These are phyloP conservation scores for Volvox africanus DNA, from an alignment of 139 green algal species.

Conservation along the genomic window DNA sequence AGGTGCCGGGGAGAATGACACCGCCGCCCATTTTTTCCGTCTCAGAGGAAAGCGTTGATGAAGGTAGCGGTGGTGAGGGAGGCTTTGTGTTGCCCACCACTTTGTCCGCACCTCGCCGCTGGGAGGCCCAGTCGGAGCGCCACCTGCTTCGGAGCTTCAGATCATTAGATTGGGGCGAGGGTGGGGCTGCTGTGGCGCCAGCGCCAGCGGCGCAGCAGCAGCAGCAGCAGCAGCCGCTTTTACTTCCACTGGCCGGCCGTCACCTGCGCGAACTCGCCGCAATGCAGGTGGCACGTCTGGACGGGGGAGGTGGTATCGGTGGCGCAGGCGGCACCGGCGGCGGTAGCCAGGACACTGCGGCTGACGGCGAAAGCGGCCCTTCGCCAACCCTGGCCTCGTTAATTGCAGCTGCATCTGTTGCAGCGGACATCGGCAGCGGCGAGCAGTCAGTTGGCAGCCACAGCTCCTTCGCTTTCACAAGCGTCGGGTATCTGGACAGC, in stretches of 20 bases:
- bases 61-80: neutral
- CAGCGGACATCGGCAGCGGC: neutral
- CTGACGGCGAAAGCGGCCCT: neutral
- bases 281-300: neutral
- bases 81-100: neutral
- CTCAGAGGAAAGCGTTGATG: neutral
- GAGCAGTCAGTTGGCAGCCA: constrained; percentile 6
- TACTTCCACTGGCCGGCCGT: neutral
- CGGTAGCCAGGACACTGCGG: neutral
- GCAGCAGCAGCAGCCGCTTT: no score
- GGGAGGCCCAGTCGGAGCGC: neutral
- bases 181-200: neutral
- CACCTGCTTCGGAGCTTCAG: neutral
- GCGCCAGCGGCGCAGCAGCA: neutral
- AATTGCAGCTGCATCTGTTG: neutral
- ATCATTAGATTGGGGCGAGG: neutral
- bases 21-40: no score
- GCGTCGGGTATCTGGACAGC: neutral
- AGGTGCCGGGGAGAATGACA: no score
- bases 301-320: neutral
- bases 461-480: constrained; percentile 2
- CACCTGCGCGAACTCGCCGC: neutral
- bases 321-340: neutral
- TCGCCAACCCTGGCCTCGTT: neutral
- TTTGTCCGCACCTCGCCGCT: neutral